Percentiles rank a stretch among this genome's conserved stretches.
Evolutionary conservation across 1,284 basidiomycete species (phyloP).

Genomic region (Tilletia caries): DNA sequence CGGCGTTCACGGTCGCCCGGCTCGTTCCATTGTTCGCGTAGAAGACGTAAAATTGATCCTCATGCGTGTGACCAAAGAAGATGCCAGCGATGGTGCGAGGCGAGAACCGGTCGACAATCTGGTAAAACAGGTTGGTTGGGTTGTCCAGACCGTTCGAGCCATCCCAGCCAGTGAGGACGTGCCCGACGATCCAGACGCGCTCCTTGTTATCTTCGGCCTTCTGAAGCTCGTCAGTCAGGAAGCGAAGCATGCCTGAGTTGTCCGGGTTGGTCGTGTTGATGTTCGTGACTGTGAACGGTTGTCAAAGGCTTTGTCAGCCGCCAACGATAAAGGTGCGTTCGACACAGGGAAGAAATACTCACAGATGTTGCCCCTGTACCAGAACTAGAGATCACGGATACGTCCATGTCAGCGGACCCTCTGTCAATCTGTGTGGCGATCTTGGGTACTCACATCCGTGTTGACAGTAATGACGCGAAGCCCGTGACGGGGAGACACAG

Average conservation of each 20-base stretch:
- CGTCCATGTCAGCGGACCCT: neutral
- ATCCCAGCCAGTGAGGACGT: constrained; percentile 69
- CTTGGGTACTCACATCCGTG: constrained; percentile 62
- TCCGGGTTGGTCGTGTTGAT: constrained; percentile 71
- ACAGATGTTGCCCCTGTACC: constrained; percentile 35
- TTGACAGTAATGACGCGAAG: constrained; percentile 72
- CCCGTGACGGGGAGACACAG: constrained; percentile 67
- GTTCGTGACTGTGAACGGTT: constrained; percentile 66
- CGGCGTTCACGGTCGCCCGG: neutral
- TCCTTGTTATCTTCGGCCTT: constrained; percentile 40
- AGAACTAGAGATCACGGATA: constrained; percentile 46
- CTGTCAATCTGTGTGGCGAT: no score
- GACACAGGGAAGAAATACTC: neutral
- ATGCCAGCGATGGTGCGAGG: constrained; percentile 74
- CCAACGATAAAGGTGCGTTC: neutral
- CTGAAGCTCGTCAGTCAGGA: constrained; percentile 75
- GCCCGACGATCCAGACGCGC: constrained; percentile 71
- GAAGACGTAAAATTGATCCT: constrained; percentile 74
- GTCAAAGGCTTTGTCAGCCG: neutral
- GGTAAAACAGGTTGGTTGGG: constrained; percentile 43
- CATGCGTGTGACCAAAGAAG: constrained; percentile 77
- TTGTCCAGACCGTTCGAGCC: constrained; percentile 62
- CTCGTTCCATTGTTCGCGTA: constrained; percentile 67
- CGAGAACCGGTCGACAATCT: constrained; percentile 73
- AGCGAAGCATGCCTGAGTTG: constrained; percentile 70